A percentile compares a stretch with the other conserved stretches of the same genome.
Evolutionary conservation across 352 stramenopile genomes (phyloP).

Genomic region (Pythium rishiriense): DNA sequence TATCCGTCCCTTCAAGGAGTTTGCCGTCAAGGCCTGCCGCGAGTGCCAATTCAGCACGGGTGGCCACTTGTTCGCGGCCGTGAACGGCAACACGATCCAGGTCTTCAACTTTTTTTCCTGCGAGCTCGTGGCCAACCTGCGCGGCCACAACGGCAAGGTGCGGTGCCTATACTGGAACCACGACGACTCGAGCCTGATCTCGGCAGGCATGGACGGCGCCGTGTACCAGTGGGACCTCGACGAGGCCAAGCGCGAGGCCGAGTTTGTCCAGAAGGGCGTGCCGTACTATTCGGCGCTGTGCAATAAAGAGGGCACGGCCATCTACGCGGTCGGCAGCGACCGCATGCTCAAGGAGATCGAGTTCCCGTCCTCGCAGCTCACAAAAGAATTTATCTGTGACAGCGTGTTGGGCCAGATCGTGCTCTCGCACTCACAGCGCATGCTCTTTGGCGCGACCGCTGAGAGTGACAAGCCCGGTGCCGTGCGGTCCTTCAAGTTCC

Average conservation of each 20-base stretch:
- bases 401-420: constrained; percentile 82
- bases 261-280: constrained; percentile 93
- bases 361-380: constrained; percentile 70
- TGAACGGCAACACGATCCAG: constrained; percentile 93
- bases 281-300: constrained; percentile 87
- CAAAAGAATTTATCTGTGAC: constrained; percentile 83
- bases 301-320: constrained; percentile 76
- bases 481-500: constrained; percentile 88
- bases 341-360: constrained; percentile 92
- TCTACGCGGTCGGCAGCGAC: constrained; percentile 88
- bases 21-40: constrained; percentile 77
- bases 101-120: constrained; percentile 92
- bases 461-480: constrained; percentile 75
- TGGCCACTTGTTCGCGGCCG: constrained; percentile 92
- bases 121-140: constrained; percentile 88
- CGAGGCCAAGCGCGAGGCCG: constrained; percentile 88
- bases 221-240: constrained; percentile 94
- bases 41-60: constrained; percentile 87
- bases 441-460: constrained; percentile 87
- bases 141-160: constrained; percentile 93
- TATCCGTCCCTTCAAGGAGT: constrained; percentile 83
- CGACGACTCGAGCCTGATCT: constrained; percentile 87
- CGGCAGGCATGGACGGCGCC: constrained; percentile 89
- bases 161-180: constrained; percentile 85
- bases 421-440: constrained; percentile 78